Conservation (phyloP, 192 early-diverging fungal genomes). For the Umbelopsis isabellina region DNA sequence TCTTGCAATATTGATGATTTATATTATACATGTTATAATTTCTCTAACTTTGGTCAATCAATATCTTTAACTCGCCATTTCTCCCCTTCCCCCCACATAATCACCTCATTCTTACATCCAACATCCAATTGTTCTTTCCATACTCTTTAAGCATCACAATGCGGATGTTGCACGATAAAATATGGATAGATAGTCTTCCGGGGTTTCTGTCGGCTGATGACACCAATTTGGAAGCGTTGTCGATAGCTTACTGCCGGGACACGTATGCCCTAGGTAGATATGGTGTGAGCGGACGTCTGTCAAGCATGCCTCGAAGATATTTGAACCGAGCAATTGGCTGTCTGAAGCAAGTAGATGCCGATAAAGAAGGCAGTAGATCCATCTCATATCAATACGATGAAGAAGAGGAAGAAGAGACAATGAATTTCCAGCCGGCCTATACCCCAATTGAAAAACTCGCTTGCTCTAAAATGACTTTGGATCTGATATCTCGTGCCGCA, state of each 20-base stretch:
- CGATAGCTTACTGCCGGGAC: constrained; percentile 40
- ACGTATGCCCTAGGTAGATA: constrained; percentile 40
- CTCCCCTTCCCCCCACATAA: too few species aligned
- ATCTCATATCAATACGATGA: not conserved
- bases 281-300: constrained; percentile 40
- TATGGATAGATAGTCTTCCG: constrained; percentile 53
- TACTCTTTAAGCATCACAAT: constrained; percentile 45
- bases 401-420: constrained; percentile 26
- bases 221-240: constrained; percentile 40
- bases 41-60: not conserved
- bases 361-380: not conserved
- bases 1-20: not conserved
- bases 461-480: constrained; percentile 49
- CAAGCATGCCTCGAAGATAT: constrained; percentile 39
- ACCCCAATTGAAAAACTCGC: constrained; percentile 55
- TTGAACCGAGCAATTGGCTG: constrained; percentile 41
- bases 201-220: constrained; percentile 47
- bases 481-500: constrained; percentile 46
- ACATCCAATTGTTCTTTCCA: too few species aligned
- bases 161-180: constrained; percentile 55
- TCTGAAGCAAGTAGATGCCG: constrained; percentile 34
- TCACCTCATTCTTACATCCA: not conserved
- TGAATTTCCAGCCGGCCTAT: constrained; percentile 27
- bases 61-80: not conserved
- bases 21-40: not conserved